Base-by-base conservation (phyloP, 2,329 filamentous ascomycete species). In the Scopulariopsis brevicaulis region DNA sequence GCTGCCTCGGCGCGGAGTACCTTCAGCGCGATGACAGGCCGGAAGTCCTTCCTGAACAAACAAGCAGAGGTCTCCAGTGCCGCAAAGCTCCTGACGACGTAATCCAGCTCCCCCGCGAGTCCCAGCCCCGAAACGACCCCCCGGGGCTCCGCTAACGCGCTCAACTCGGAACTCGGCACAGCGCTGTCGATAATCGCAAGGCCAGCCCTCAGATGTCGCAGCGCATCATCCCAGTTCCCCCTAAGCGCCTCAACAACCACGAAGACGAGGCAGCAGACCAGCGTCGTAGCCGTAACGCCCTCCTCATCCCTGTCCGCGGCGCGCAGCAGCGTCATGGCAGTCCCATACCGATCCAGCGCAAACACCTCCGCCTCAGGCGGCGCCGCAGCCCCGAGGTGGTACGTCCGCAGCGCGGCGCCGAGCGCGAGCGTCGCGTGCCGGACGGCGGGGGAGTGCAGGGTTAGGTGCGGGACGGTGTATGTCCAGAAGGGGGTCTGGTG, bases 311-410 rank as follows among this genome's bases (percentile, higher is more conserved):
- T 2, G 8, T 22, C 15, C 24, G 54, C 58, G 54, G 62, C 57
- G 37, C 66, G 64, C 18, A 72, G 65, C 22, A 66, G 64, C 54
- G 67, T 67, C 56, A 74, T 69, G 22, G 71, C 69, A 11, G 65
- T 63, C 62, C 69, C 71, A 61, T 74, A 73, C 56, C 73, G 70
- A 58, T 70, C 66, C 58, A 74, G 69, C 48, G 67, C 68, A 61
- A 73, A 71, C 6, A 70, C 62, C 54, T 73, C 70, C 14, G 55
- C 37, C 37, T 57, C 43, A 11, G 28, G 34, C 32, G 55, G 34
- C 32, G 55, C 46, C 55, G 15, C 62, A 56, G 28, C 60, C 5
- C 54, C 51, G 22, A 54, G 60, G 59, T 61, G 64, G 56, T 63
- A 66, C 55, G 65, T 63, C 35, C 62, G 65, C 62, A 66, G 65